phyloP scores from a whole-genome alignment of 495 filamentous ascomycete genomes.

The Lepidopterella palustris region DNA sequence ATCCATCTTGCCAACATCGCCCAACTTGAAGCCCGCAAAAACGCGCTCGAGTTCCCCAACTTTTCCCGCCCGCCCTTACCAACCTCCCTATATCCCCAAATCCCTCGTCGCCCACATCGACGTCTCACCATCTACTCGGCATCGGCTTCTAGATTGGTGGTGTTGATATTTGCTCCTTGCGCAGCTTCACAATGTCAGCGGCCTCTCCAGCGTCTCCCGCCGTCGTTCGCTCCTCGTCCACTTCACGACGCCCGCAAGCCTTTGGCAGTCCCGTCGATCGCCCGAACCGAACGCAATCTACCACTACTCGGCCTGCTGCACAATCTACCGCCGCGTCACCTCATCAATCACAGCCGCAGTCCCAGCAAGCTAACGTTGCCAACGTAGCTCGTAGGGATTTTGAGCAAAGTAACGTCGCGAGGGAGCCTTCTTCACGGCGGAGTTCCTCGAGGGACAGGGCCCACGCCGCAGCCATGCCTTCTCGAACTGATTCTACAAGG shows the following conservation, averaged over 20 bases:
- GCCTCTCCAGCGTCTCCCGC: constrained; percentile 44
- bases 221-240: constrained; percentile 50
- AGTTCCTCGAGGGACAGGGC: constrained; percentile 49
- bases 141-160: not conserved
- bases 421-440: constrained; percentile 44
- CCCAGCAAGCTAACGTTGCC: constrained; percentile 48
- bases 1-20: not conserved
- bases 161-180: constrained; percentile 15
- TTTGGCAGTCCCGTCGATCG: constrained; percentile 43
- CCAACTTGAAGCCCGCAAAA: not conserved
- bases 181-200: constrained; percentile 45
- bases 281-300: constrained; percentile 53
- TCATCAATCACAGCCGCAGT: constrained; percentile 44
- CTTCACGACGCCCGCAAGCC: constrained; percentile 46
- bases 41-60: not conserved
- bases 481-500: constrained; percentile 47
- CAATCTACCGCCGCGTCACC: constrained; percentile 32
- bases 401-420: constrained; percentile 49
- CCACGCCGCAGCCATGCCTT: constrained; percentile 41
- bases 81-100: not conserved
- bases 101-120: not conserved
- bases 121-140: not conserved
- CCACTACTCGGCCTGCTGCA: constrained; percentile 42
- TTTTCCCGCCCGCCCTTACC: not conserved
- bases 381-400: constrained; percentile 52